Evolutionary conservation across 805 yeast genomes (phyloP), one percentile per base, ranked within the genome.

Genomic region (Teunomyces lycoperdinae): DNA sequence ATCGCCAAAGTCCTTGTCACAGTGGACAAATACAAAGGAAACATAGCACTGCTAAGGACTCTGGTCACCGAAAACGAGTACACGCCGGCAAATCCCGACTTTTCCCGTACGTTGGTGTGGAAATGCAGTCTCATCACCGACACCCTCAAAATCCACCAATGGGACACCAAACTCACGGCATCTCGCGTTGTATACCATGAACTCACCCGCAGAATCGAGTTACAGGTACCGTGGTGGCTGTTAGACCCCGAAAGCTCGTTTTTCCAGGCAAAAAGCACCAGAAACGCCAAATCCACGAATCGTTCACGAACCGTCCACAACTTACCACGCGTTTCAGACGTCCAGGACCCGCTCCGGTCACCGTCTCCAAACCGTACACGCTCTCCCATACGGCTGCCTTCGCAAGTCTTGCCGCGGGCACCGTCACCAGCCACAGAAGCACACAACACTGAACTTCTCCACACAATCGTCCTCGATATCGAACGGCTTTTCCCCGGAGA

Each of bases 401-500:
- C 24, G 6, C 17, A 17, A n/a, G 10, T 6, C 24, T 20, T 6
- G 24, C 24, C 4, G 24, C 5, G 24, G 24, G 24, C 24, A 5
- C 27, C 39, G 28, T 34, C 39, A n/a, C 44, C 43, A 7, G 28
- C 50, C 9, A 17, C 45, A 10, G 17, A 46, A 2, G 56, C 52
- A n/a, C 51, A 63, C 1, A 79, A 77, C 51, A 43, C 64, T 3
- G 79, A 76, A 29, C 62, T 73, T 8, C 60, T 80, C 27, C 65
- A 66, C 26, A 62, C 68, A 6, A 71, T 80, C 28, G 68, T 78
- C n/a, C 56, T 77, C 40, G 84, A 80, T 50, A 76, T 79, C 3
- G 78, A 78, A 39, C 59, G 84, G 46, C 60, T 80, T 9, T 79
- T 80, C 52, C 84, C 84, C 1, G 77, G 76, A 1, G 76, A 72